Percentiles rank a stretch among this genome's conserved stretches.
Evolutionary conservation across 2,329 filamentous ascomycete genomes (phyloP).

Genomic region (Cercospora zeae-maydis): DNA sequence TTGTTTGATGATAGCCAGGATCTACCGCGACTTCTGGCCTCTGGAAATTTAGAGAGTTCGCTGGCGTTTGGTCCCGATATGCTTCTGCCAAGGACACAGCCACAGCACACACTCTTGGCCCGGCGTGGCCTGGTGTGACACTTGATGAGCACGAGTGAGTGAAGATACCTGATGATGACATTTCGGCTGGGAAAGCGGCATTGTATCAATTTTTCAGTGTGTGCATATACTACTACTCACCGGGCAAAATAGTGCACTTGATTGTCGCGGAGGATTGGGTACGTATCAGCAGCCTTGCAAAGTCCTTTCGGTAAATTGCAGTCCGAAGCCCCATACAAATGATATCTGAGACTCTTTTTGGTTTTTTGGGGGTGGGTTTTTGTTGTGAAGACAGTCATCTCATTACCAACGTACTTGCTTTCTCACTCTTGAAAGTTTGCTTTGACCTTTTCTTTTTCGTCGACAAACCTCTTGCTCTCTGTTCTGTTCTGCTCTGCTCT

Average conservation of each 20-base stretch:
- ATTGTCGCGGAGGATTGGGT: conserved; percentile 4
- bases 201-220: background rate
- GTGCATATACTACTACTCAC: background rate
- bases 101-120: conserved; percentile 4
- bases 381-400: too few species aligned
- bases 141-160: conserved; percentile 10
- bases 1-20: conserved; percentile 2
- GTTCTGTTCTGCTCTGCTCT: too few species aligned
- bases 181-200: background rate
- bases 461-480: too few species aligned
- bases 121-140: background rate
- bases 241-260: background rate
- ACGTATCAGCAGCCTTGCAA: conserved; percentile 3
- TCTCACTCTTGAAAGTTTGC: too few species aligned
- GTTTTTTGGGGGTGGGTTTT: too few species aligned
- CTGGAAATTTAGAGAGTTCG: background rate
- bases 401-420: too few species aligned
- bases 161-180: conserved; percentile 1
- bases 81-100: background rate
- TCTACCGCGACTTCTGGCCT: background rate
- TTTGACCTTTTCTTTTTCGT: too few species aligned
- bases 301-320: background rate
- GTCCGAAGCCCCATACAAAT: conserved; percentile 1
- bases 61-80: conserved; percentile 1
- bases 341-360: background rate